These are phyloP conservation scores for Bruguiera parviflora DNA, from an alignment of 345 rosid genomes.

Conservation along the genomic window DNA sequence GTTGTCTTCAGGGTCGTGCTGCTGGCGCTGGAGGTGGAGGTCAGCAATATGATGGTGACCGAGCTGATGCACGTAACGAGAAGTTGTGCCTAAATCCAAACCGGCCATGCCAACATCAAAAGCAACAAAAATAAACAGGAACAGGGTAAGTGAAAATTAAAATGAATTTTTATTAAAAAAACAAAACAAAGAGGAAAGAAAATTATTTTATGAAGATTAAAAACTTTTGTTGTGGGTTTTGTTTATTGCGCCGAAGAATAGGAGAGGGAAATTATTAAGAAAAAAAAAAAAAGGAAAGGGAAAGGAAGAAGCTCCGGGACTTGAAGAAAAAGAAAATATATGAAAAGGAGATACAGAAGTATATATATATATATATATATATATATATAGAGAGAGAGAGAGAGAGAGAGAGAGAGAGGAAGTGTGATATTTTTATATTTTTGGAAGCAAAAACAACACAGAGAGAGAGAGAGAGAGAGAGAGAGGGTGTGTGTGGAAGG, in stretches of 20 bases:
- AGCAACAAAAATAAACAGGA: conserved; percentile 24
- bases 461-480: conserved; percentile 4
- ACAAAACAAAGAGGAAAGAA: not conserved
- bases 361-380: not conserved
- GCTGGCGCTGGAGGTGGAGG: conserved; percentile 59
- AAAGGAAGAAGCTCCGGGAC: conserved; percentile 17
- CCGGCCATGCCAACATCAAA: conserved; percentile 54
- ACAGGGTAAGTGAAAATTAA: conserved; percentile 7
- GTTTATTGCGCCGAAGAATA: conserved; percentile 11
- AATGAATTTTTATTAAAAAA: conserved; percentile 16
- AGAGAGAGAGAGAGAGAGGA: not conserved
- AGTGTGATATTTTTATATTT: not conserved
- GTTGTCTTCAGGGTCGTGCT: conserved; percentile 38
- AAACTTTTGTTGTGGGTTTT: conserved; percentile 27
- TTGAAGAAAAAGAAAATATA: conserved; percentile 23
- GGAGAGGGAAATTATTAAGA: conserved; percentile 18
- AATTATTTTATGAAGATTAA: conserved; percentile 20
- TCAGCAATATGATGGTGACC: conserved; percentile 38
- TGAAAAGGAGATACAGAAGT: not conserved
- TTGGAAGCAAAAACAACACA: conserved; percentile 8
- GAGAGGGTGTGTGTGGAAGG: conserved; percentile 7
- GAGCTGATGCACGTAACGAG: conserved; percentile 48
- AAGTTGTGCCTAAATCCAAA: conserved; percentile 60
- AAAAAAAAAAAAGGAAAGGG: conserved; percentile 18
- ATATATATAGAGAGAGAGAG: not conserved